A percentile compares a stretch with the other conserved stretches of the same genome.
phyloP scores from a whole-genome alignment of 2,329 filamentous ascomycete genomes.

The Clarireedia homoeocarpa region DNA sequence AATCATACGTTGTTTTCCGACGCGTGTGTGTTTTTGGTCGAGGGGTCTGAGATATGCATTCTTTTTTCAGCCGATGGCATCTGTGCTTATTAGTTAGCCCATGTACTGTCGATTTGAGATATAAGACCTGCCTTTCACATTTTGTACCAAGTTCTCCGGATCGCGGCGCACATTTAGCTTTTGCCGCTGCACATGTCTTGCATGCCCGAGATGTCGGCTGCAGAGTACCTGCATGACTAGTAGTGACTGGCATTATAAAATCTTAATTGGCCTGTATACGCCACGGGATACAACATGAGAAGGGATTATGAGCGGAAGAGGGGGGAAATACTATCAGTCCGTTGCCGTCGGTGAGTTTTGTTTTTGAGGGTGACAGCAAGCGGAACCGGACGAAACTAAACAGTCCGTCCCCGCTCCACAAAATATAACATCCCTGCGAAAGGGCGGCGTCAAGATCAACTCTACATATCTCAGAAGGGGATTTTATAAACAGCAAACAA shows the following conservation, averaged over 20 bases:
- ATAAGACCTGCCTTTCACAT: conserved; percentile 6
- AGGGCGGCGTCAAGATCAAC: not conserved
- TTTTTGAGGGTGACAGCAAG: not conserved
- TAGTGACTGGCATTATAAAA: not conserved
- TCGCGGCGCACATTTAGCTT: conserved; percentile 2
- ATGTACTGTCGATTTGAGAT: not conserved
- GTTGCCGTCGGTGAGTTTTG: not conserved
- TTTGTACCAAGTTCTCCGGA: not conserved
- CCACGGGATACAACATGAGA: not conserved
- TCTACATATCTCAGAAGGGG: not conserved
- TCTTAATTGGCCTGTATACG: not conserved
- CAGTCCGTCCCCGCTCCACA: not conserved
- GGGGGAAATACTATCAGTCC: not conserved
- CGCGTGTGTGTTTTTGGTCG: not conserved
- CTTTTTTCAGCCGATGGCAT: conserved; percentile 5
- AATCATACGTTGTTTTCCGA: conserved; percentile 4
- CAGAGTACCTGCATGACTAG: not conserved
- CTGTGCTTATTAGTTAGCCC: not conserved
- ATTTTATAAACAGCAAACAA: not conserved
- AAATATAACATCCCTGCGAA: not conserved
- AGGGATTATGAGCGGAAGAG: not conserved
- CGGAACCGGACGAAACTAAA: not conserved
- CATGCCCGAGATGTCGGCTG: not conserved
- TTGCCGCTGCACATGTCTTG: conserved; percentile 6
- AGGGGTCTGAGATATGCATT: not conserved